Base-by-base conservation (phyloP, 306 rosid species). In the Citrullus colocynthis region DNA sequence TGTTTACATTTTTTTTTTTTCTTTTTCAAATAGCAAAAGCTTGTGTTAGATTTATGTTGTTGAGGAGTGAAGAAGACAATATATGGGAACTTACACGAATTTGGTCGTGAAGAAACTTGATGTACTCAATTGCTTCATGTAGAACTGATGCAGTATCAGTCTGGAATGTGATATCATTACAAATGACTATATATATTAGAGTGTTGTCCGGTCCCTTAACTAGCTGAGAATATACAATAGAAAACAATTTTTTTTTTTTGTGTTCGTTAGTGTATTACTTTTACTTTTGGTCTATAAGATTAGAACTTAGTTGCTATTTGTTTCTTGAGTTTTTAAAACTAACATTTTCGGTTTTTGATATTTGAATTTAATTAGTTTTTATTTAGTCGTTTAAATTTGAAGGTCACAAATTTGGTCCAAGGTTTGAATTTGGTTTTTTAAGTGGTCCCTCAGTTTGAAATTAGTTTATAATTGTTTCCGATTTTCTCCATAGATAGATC, bases 131-230 rank as follows among this genome's bases (percentile, higher is more conserved):
- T 34, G 96, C 96, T 87, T 94, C 98, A 65, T 92, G 95, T 64
- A 94, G 97, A 80, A 94, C 98, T 1, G 98, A 94, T 37, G 98
- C 96, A 32, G 97, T 90, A 83, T 94, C 98, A 15, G 96, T 90
- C 98, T 94, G 91, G 78, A 74, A 63, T 52, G 20, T 52, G 57
- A 16, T 52, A 52, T 52, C 9, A 52, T 52, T 6, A 16, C 8
- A 52, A 16, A 52, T 52, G 2, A 52, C 6, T 52, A 52, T 52
- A 52, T 52, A 52, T 52, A 52, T 52, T 52, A 52, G 8, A 52
- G n/a, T 9, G 14, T 2, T 32, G 36, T 32, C 36, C 36, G 0
- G 2, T 32, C 36, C 36, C 36, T 32, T 32, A 32, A 3, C 36
- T 32, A 32, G 36, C 36, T 32, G 36, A 32, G 28, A 24, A 24